Percentiles rank a stretch among this genome's conserved stretches.
Evolutionary conservation across 805 yeast species (phyloP).

Genomic region (Yarrowia yakushimensis): DNA sequence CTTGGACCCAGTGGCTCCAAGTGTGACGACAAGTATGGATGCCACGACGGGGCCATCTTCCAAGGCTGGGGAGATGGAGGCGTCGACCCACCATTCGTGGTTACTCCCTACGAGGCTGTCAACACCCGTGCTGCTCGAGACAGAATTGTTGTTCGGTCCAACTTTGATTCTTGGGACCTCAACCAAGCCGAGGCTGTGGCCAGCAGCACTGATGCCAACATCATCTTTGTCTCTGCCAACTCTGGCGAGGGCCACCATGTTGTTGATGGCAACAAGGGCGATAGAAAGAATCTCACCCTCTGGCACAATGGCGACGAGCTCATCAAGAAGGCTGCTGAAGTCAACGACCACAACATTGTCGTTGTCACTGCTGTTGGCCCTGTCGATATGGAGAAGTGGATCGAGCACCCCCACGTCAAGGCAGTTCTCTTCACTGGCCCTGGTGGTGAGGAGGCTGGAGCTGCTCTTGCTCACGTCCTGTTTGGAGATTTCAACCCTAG

Average conservation of each 20-base stretch:
- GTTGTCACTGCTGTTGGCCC: conserved; percentile 60
- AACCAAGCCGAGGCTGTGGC: conserved; percentile 8
- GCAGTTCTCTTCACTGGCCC: conserved; percentile 57
- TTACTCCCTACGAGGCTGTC: conserved; percentile 59
- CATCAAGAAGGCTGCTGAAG: conserved; percentile 48
- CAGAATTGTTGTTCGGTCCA: background rate
- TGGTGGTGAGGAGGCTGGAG: conserved; percentile 53
- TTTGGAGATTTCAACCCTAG: conserved; percentile 62
- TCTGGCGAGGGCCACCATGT: conserved; percentile 60
- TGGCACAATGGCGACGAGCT: conserved; percentile 60
- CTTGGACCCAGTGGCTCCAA: conserved; percentile 50
- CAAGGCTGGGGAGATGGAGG: conserved; percentile 67
- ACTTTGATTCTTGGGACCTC: conserved; percentile 10
- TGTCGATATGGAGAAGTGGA: conserved; percentile 53
- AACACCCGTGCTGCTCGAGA: conserved; percentile 44
- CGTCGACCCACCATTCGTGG: conserved; percentile 52
- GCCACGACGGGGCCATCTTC: conserved; percentile 52
- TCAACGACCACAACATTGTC: conserved; percentile 54
- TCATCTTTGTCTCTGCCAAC: conserved; percentile 52
- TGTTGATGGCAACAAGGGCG: conserved; percentile 59
- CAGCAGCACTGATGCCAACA: conserved; percentile 44
- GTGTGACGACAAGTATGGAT: conserved; percentile 49
- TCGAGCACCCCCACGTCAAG: conserved; percentile 56
- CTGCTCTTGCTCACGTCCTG: conserved; percentile 54
- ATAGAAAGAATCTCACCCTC: conserved; percentile 49